Conservation (phyloP, 1,284 basidiomycete species). For the Lentinus polychrous region DNA sequence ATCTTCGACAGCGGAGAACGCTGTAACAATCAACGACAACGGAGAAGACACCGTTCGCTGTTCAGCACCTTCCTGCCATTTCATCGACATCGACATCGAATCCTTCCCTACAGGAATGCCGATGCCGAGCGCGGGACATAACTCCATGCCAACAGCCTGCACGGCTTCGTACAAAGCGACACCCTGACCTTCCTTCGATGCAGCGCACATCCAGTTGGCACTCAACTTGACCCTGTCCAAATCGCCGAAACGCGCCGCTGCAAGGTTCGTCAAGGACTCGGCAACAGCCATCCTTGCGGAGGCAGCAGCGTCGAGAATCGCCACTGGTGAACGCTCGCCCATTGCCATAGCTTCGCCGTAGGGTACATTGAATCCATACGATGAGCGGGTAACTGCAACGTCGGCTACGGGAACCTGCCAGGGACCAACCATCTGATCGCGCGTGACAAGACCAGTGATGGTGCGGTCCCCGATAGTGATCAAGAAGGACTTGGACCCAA, state of each 20-base stretch:
- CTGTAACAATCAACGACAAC: constrained; percentile 89
- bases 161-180: constrained; percentile 91
- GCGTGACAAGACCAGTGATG: constrained; percentile 90
- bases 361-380: constrained; percentile 88
- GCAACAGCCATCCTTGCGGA: constrained; percentile 95
- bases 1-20: constrained; percentile 85
- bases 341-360: constrained; percentile 95
- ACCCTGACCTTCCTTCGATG: constrained; percentile 87
- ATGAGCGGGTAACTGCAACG: constrained; percentile 90
- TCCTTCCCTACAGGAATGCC: constrained; percentile 98
- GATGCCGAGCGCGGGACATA: constrained; percentile 92
- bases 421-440: constrained; percentile 99
- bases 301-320: constrained; percentile 81
- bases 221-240: constrained; percentile 84
- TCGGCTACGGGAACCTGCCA: constrained; percentile 99
- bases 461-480: constrained; percentile 97
- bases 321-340: constrained; percentile 93
- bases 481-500: constrained; percentile 94
- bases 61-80: constrained; percentile 66
- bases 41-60: constrained; percentile 85
- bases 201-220: constrained; percentile 99
- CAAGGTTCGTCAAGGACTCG: constrained; percentile 90
- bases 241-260: constrained; percentile 71
- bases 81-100: constrained; percentile 99
- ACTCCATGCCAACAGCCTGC: constrained; percentile 85